Evolutionary conservation across 768 basidiomycete species (phyloP).

Genomic region (Nidularia pulvinata): DNA sequence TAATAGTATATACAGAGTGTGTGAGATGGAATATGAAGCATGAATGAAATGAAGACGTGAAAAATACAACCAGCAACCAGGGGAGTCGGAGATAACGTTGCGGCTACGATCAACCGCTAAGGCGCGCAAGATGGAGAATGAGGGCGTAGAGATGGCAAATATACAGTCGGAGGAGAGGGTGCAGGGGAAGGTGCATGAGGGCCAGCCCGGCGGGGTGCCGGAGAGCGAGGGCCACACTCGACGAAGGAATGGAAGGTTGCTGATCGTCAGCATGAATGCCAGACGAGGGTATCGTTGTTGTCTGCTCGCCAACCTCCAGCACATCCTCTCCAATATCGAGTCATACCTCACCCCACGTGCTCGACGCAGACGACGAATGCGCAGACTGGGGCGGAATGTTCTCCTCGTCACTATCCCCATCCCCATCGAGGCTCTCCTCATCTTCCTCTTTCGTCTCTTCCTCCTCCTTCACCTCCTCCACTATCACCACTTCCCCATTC

Average conservation of each 20-base stretch:
- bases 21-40: too few species aligned
- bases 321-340: constrained; percentile 5
- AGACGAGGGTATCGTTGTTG: constrained; percentile 8
- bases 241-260: constrained; percentile 9
- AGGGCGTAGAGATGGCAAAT: constrained; percentile 40
- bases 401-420: constrained; percentile 32
- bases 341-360: constrained; percentile 13
- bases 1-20: too few species aligned
- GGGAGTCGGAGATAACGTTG: neutral
- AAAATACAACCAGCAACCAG: too few species aligned
- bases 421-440: constrained; percentile 21
- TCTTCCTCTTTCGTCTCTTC: constrained; percentile 15
- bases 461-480: constrained; percentile 18
- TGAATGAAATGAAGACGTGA: too few species aligned
- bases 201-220: neutral
- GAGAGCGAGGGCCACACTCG: neutral
- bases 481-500: constrained; percentile 17
- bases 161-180: constrained; percentile 35
- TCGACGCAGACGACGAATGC: constrained; percentile 1
- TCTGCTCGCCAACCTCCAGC: neutral
- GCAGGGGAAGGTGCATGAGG: neutral
- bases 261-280: constrained; percentile 26
- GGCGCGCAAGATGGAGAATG: neutral
- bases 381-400: constrained; percentile 29
- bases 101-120: too few species aligned